Base-by-base conservation (phyloP, 495 filamentous ascomycete species). In the Neurospora sp. region DNA sequence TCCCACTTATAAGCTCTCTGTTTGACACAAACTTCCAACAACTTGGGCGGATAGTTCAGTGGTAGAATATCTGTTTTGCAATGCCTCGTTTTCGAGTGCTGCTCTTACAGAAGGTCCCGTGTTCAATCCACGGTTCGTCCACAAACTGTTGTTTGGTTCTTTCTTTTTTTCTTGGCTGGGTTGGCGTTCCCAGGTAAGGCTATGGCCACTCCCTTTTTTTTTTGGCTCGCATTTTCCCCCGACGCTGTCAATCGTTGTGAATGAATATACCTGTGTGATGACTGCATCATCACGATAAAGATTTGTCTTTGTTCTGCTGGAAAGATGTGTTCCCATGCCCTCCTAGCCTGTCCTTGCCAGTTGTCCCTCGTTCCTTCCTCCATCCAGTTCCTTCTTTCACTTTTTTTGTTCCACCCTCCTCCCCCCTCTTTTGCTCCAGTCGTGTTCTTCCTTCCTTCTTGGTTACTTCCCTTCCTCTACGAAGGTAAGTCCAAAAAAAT, bases 291-390 rank as follows among this genome's bases (percentile, higher is more conserved):
- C n/a, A 20, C 8, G 3, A 9, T 9, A n/a, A 20, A n/a, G n/a
- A 20, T 46, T 4, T n/a, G 9, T 20, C n/a, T 10, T 11, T 46
- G 18, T 46, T 11, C 4, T 14, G 44, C 4, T n/a, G 9, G 4
- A 9, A 46, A 20, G 18, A 4, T 46, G 18, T 18, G 18, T 18
- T 42, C 14, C 16, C 0, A 39, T 39, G 3, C 39, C 3, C 39
- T 39, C 10, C 35, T 35, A 3, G 35, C 35, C 35, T 35, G 4
- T 35, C 35, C 35, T 35, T 35, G 35, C 35, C 35, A 35, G 38
- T 2, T 9, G 38, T 46, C 69, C 42, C 62, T 41, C 54, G 18
- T 40, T 54, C 40, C 70, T 73, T 71, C 72, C 73, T 69, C 66
- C 39, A 12, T 40, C 48, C 46, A 35, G 35, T 40, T 69, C 40